Base-by-base conservation (phyloP, 2,329 filamentous ascomycete species). In the Neofusicoccum parvum region DNA sequence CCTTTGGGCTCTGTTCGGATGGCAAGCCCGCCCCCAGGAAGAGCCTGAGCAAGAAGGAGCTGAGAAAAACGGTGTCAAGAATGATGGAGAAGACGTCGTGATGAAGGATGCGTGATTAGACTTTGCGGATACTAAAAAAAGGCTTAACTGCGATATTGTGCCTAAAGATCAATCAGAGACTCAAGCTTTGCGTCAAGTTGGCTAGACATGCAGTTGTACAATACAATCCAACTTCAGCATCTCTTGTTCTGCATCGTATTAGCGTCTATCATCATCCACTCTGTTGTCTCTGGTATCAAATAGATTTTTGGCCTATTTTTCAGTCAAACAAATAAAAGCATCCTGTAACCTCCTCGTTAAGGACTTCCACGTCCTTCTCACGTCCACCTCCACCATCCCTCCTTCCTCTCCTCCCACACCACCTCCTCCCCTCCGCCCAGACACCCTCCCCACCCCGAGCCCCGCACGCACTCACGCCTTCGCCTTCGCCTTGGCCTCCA, bases 1-100 rank as follows among this genome's bases (percentile, higher is more conserved):
- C 0, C 70, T 88, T 5, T 89, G 87, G 87, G 82, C 80, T 7
- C 72, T 88, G 23, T 82, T 88, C 78, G 81, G 46, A 39, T 65
- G 53, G 50, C 12, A 50, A 51, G 62, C 45, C 1, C 50, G 62
- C 15, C 34, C 51, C 20, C 62, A 58, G 14, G 50, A 56, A 39
- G 46, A 43, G 43, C 20, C 34, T 14, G n/a, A 37, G 23, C 62
- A 58, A n/a, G 50, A 56, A 32, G 46, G 32, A 27, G 32, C 23
- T 7, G 32, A 49, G 17, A 20, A 36, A 1, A 51, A 49, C 27
- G 41, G 37, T 20, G 50, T 27, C 49, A 48, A 39, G 51, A 41
- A 36, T 11, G 49, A 36, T 17, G 43, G 39, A 20, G 62, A 48
- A 6, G 62, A 64, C 12, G 32, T 56, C n/a, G 32, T 46, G 12